phyloP scores from a whole-genome alignment of 371 early-diverging fungal genomes.

The Rhizopus delemar region DNA sequence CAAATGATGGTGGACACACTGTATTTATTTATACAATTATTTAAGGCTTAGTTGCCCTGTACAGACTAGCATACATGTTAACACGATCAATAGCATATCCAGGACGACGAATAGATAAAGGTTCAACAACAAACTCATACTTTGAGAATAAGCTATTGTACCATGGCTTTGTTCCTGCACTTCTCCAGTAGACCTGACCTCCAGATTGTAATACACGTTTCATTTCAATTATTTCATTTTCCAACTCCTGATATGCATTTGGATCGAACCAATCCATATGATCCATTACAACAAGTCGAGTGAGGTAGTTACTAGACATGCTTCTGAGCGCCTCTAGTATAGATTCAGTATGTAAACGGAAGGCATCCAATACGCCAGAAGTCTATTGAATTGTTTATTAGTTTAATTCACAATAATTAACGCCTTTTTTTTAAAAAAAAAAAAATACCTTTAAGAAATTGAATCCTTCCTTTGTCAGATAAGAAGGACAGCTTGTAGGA shows the following conservation, averaged over 20 bases:
- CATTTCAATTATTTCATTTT: constrained; percentile 69
- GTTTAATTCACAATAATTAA: neutral
- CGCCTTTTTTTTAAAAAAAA: neutral
- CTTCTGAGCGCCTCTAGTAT: constrained; percentile 66
- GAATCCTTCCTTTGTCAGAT: constrained; percentile 74
- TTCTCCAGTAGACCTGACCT: constrained; percentile 80
- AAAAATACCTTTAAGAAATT: constrained; percentile 52
- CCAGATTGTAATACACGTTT: constrained; percentile 59
- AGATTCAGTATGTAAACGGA: constrained; percentile 79
- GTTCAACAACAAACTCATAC: constrained; percentile 67
- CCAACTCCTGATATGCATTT: constrained; percentile 53
- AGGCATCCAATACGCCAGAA: constrained; percentile 56
- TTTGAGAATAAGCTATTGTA: constrained; percentile 73
- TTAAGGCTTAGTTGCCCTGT: constrained; percentile 36
- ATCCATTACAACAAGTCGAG: constrained; percentile 83
- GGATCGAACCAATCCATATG: constrained; percentile 87
- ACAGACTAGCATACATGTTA: constrained; percentile 85
- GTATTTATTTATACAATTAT: too few relatives aligned
- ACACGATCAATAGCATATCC: constrained; percentile 76
- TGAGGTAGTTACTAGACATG: constrained; percentile 65
- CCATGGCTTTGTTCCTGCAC: constrained; percentile 82
- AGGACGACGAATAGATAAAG: constrained; percentile 67
- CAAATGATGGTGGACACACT: too few relatives aligned
- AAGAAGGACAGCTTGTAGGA: constrained; percentile 67
- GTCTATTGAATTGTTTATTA: constrained; percentile 17